Conservation (phyloP, 495 filamentous ascomycete species). For the Daldinia bambusicola region DNA sequence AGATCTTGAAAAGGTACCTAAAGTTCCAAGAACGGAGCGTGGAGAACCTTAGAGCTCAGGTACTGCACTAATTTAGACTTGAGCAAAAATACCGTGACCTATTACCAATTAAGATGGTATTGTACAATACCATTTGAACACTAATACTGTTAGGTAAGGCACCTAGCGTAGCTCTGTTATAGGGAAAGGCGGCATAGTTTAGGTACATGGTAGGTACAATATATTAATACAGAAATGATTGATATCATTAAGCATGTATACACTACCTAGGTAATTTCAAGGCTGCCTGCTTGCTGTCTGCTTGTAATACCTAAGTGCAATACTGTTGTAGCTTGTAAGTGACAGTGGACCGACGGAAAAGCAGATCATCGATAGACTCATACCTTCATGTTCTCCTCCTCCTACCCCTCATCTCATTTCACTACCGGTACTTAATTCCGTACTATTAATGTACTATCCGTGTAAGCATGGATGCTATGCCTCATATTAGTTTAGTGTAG, state of each 20-base stretch:
- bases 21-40: not conserved
- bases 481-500: conserved; percentile 21
- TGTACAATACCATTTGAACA: not conserved
- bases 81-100: conserved; percentile 1
- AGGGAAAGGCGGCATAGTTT: not conserved
- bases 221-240: no score
- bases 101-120: conserved; percentile 2
- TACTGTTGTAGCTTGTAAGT: not conserved
- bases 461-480: conserved; percentile 23
- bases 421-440: conserved; percentile 29
- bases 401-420: conserved; percentile 44
- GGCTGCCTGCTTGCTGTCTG: no score
- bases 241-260: no score
- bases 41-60: conserved; percentile 7
- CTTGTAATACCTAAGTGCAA: not conserved
- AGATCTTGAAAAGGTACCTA: conserved; percentile 5
- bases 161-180: not conserved
- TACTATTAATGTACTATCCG: conserved; percentile 17
- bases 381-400: conserved; percentile 20
- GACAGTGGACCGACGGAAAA: conserved; percentile 14
- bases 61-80: conserved; percentile 15
- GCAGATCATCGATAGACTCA: conserved; percentile 33
- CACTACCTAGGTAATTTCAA: no score
- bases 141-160: no score
- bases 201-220: not conserved